Conservation (phyloP, 75 land plant species). For the Azolla pinnata region DNA sequence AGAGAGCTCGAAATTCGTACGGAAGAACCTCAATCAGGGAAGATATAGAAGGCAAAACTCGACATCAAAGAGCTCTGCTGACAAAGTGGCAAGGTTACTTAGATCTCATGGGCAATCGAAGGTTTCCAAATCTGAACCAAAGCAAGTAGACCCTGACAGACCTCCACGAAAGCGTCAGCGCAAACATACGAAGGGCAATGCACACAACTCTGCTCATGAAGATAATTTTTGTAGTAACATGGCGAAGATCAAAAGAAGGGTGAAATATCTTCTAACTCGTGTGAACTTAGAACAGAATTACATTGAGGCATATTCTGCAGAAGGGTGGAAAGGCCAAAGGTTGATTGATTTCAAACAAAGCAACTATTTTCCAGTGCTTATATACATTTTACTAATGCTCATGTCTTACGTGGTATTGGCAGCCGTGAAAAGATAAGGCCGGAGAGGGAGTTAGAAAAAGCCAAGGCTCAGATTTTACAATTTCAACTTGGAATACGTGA, state of each 20-base stretch:
- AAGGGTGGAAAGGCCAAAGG: conserved; percentile 99
- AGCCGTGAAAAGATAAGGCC: conserved; percentile 95
- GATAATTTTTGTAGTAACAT: conserved; percentile 60
- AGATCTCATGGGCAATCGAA: not conserved
- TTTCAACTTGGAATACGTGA: conserved; percentile 93
- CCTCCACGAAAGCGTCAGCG: conserved; percentile 20
- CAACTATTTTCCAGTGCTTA: conserved; percentile 1
- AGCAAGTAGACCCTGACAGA: conserved; percentile 6
- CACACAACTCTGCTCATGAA: conserved; percentile 34
- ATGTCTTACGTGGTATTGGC: too few relatives aligned
- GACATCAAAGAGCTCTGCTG: too few relatives aligned
- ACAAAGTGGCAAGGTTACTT: not conserved
- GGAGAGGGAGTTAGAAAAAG: conserved; percentile 80
- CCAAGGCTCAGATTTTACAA: conserved; percentile 53
- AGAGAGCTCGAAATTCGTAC: not conserved
- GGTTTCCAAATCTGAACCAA: not conserved
- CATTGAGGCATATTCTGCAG: conserved; percentile 91
- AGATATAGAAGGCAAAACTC: too few relatives aligned
- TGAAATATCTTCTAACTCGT: conserved; percentile 65
- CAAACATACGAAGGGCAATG: conserved; percentile 31
- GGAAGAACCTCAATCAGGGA: too few relatives aligned
- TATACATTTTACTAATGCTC: too few relatives aligned
- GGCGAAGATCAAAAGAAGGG: conserved; percentile 64
- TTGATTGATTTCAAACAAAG: conserved; percentile 14
- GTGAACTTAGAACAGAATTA: conserved; percentile 83